These are phyloP conservation scores for Dothistroma pini DNA, from an alignment of 2,329 filamentous ascomycete genomes.

Conservation along the genomic window DNA sequence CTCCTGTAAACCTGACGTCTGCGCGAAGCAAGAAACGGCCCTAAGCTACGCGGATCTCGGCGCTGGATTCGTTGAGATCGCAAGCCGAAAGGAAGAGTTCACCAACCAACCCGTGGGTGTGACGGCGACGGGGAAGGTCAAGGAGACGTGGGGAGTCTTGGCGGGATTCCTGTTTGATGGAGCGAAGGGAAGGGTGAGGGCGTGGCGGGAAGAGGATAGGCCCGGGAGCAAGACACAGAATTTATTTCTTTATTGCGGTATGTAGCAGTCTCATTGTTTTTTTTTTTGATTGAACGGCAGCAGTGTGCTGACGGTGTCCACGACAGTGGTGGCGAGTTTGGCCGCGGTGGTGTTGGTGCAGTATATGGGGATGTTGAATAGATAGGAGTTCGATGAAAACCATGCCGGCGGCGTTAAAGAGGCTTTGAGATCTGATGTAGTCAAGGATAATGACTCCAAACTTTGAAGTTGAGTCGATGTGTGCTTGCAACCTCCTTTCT, in stretches of 20 bases:
- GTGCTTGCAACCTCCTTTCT: too few relatives aligned
- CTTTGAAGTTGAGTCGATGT: too few relatives aligned
- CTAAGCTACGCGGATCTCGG: conserved; percentile 27
- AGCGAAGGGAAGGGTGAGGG: neutral
- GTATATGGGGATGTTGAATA: neutral
- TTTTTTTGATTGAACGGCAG: neutral
- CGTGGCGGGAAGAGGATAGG: neutral
- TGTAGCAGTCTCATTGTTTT: neutral
- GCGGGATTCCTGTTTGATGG: conserved; percentile 9
- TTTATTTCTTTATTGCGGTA: conserved; percentile 2
- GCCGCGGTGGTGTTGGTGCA: neutral
- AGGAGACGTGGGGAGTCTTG: conserved; percentile 15
- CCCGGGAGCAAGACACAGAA: neutral
- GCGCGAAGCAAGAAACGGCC: conserved; percentile 11
- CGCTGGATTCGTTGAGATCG: conserved; percentile 22
- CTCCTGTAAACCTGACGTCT: neutral
- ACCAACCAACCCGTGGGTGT: conserved; percentile 17
- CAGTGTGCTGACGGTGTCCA: neutral
- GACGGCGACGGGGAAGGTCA: conserved; percentile 21
- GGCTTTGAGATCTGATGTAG: too few relatives aligned
- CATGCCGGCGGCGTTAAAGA: too few relatives aligned
- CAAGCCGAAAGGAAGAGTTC: conserved; percentile 21
- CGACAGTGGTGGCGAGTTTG: neutral
- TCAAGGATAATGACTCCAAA: too few relatives aligned
- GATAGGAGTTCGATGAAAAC: too few relatives aligned